A percentile compares a stretch with the other conserved stretches of the same genome.
Evolutionary conservation across 495 filamentous ascomycete species (phyloP).

Genomic region (Melanomma pulvis-pyrius): DNA sequence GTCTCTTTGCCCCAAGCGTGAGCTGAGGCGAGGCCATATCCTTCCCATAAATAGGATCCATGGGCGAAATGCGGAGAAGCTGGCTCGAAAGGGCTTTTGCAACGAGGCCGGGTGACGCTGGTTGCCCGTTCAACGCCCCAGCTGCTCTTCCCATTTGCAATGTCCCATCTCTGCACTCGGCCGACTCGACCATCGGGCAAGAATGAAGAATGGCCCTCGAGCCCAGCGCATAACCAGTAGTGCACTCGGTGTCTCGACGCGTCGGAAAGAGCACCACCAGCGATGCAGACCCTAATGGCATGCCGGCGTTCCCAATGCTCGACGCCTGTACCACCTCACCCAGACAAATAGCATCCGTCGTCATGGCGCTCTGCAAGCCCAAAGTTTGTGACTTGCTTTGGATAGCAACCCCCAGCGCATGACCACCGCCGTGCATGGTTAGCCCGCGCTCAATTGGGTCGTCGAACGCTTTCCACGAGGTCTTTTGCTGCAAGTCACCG

Average conservation of each 20-base stretch:
- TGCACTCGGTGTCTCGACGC: neutral
- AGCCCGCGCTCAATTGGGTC: neutral
- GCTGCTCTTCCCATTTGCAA: neutral
- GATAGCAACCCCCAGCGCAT: neutral
- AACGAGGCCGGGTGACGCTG: neutral
- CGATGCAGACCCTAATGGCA: too few species aligned
- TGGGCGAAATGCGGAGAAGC: constrained; percentile 26
- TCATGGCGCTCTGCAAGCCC: too few species aligned
- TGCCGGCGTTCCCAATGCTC: too few species aligned
- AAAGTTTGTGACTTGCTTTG: constrained; percentile 1
- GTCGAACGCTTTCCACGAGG: neutral
- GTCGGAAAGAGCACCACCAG: neutral
- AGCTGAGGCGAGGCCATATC: neutral
- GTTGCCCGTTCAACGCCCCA: neutral
- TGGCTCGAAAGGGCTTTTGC: constrained; percentile 5
- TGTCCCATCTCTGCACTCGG: neutral
- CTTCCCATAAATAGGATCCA: constrained; percentile 18
- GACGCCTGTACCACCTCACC: neutral
- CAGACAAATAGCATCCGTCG: neutral
- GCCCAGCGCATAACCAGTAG: neutral
- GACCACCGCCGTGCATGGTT: neutral
- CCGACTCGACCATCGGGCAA: too few species aligned
- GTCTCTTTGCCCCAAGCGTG: neutral
- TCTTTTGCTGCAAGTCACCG: constrained; percentile 1
- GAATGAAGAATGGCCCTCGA: neutral